These are phyloP conservation scores for Neurospora cerealis DNA, from an alignment of 495 filamentous ascomycete species.

Conservation along the genomic window DNA sequence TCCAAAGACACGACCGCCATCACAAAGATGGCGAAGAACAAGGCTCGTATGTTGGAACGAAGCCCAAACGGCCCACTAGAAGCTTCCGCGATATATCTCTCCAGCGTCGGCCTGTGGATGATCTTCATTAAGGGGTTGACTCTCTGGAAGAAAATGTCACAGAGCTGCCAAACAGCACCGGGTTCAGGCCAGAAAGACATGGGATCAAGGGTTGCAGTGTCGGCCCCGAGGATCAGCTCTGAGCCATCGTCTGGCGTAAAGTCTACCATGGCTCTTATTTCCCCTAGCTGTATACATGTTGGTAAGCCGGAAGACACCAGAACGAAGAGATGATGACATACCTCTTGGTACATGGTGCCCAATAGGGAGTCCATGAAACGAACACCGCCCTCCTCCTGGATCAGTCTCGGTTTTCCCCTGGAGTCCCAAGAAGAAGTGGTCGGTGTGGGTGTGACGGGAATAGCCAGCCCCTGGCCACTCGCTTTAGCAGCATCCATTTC, in stretches of 20 bases:
- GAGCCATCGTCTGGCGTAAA: constrained; percentile 30
- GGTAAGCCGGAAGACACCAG: background rate
- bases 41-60: constrained; percentile 39
- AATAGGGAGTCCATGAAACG: constrained; percentile 38
- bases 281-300: constrained; percentile 23
- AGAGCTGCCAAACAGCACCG: constrained; percentile 56
- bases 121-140: constrained; percentile 62
- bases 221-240: constrained; percentile 25
- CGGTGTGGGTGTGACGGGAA: background rate
- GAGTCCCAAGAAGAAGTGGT: constrained; percentile 18
- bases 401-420: constrained; percentile 23
- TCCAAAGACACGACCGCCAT: constrained; percentile 36
- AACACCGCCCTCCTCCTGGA: constrained; percentile 33
- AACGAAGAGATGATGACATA: constrained; percentile 11
- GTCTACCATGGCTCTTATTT: constrained; percentile 38
- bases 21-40: constrained; percentile 45
- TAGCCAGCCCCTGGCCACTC: background rate
- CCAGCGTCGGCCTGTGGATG: constrained; percentile 56
- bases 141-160: constrained; percentile 58
- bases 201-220: constrained; percentile 16
- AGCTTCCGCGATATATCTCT: constrained; percentile 40
- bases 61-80: constrained; percentile 25
- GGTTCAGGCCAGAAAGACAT: constrained; percentile 50
- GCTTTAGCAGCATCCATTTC: background rate
- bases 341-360: constrained; percentile 33